Conservation (phyloP, 1,284 basidiomycete species). For the Melampsora abietis-canadensis region DNA sequence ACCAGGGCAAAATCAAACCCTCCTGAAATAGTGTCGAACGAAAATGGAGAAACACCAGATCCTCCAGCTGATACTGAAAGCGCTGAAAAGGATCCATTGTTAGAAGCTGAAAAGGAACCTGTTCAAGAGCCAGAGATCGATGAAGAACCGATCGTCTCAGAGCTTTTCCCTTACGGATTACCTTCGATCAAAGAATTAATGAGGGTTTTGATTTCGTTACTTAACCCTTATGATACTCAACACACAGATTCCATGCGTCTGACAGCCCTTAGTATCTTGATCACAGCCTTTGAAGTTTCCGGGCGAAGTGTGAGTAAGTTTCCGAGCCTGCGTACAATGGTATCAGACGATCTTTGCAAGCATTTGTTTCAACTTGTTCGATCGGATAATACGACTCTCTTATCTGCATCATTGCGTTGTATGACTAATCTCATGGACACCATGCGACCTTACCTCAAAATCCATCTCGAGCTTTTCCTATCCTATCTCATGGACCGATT, state of each 20-base stretch:
- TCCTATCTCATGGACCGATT: constrained; percentile 89
- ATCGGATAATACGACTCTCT: constrained; percentile 75
- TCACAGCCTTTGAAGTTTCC: constrained; percentile 81
- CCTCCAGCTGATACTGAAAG: constrained; percentile 43
- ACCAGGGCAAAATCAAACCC: constrained; percentile 48
- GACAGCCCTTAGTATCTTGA: constrained; percentile 80
- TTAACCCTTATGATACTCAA: constrained; percentile 88
- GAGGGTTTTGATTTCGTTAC: constrained; percentile 86
- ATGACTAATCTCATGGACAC: constrained; percentile 85
- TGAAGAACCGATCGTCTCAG: constrained; percentile 48
- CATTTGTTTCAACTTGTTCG: constrained; percentile 90
- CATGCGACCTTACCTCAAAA: constrained; percentile 79
- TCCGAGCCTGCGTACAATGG: constrained; percentile 67
- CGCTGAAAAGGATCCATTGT: constrained; percentile 19
- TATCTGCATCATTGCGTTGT: constrained; percentile 76
- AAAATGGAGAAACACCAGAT: constrained; percentile 48
- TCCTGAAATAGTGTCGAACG: constrained; percentile 45
- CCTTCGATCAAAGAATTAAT: constrained; percentile 90
- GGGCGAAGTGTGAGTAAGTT: constrained; percentile 66
- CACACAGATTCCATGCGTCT: constrained; percentile 95
- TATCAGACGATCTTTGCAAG: constrained; percentile 88
- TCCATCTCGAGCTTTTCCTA: constrained; percentile 94
- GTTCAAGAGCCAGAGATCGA: constrained; percentile 19
- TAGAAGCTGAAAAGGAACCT: constrained; percentile 10
- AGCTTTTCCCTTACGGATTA: constrained; percentile 67